Evolutionary conservation across 2,329 filamentous ascomycete species (phyloP), one percentile per base, ranked within the genome.

Genomic region (Aureobasidium sp.): DNA sequence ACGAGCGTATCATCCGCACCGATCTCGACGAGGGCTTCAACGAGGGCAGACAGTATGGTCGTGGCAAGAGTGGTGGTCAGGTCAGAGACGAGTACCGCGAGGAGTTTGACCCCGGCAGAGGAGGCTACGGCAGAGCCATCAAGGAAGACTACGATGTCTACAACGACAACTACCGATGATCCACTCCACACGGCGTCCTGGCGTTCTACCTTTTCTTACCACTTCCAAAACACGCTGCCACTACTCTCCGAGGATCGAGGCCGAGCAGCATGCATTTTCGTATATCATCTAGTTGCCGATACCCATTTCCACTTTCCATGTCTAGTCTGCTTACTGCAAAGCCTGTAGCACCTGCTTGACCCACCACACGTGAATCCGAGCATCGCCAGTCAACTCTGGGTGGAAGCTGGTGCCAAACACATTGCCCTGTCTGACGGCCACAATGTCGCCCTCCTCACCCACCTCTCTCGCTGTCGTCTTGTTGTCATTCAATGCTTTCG

Each of bases 1-100:
- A 99, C 75, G 94, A 99, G 81, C 87, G 94, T 69, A 88, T 99
- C 72, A 97, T 99, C 72, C 84, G 94, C 64, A 96, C 93, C 27
- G 94, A 99, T 78, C 77, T 97, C 53, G 94, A 99, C 72, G 92
- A 95, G 36, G 94, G 94, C 2, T 99, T 99, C 69, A 87, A 92
- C 68, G 94, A 99, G 79, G 94, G 94, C 7, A 85, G 94, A 64
- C 94, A 99, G 78, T 99, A 97, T 74, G 94, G 83, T 65, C 87
- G 93, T 59, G 93, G 93, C 70, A 96, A 96, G 80, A 96, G 90
- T 64, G 94, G 94, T 63, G 94, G 94, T 5, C 94, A 99, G 78
- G 94, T 99, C 65, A 86, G 94, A 67, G 94, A 99, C 74, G 95
- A 99, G 79, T 99, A 97, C 77, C 86, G 94, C 49, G 91, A 97